Evolutionary conservation across 1,139 yeast genomes (phyloP).

Genomic region (Suhomyces guaymorum): DNA sequence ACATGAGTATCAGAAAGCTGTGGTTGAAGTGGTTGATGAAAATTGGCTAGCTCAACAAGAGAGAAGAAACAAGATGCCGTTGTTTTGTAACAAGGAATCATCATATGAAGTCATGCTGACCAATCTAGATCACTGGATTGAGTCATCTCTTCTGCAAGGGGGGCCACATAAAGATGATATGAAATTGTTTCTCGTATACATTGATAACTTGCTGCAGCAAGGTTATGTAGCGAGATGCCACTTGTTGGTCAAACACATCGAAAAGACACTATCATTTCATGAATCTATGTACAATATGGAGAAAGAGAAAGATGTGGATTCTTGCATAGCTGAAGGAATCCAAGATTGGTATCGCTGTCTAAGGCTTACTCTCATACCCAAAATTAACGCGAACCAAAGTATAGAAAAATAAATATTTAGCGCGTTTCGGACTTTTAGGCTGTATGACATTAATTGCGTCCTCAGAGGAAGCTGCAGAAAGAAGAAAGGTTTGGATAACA

Average conservation of each 20-base stretch:
- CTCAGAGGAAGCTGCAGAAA: not conserved
- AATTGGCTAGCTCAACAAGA: slow-evolving; percentile 30
- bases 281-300: slow-evolving; percentile 12
- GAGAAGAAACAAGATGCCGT: slow-evolving; percentile 27
- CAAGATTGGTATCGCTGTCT: slow-evolving; percentile 24
- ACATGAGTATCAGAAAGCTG: slow-evolving; percentile 18
- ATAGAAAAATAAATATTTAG: too few relatives aligned
- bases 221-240: slow-evolving; percentile 24
- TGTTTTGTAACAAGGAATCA: slow-evolving; percentile 34
- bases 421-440: too few relatives aligned
- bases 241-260: slow-evolving; percentile 24
- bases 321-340: slow-evolving; percentile 20
- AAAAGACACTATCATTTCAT: slow-evolving; percentile 19
- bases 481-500: slow-evolving; percentile 25
- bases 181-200: slow-evolving; percentile 32
- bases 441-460: too few relatives aligned
- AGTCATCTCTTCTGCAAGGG: slow-evolving; percentile 36
- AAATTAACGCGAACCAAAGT: slow-evolving; percentile 2
- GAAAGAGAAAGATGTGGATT: not conserved
- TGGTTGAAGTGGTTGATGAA: slow-evolving; percentile 23
- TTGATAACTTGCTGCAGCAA: slow-evolving; percentile 22
- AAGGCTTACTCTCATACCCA: slow-evolving; percentile 9
- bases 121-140: slow-evolving; percentile 51
- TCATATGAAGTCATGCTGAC: slow-evolving; percentile 36
- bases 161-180: slow-evolving; percentile 67